Percentiles rank a stretch among this genome's conserved stretches.
These are phyloP conservation scores for Gracilaria domingensis DNA, from an alignment of 23 red algal genomes.

Conservation along the genomic window DNA sequence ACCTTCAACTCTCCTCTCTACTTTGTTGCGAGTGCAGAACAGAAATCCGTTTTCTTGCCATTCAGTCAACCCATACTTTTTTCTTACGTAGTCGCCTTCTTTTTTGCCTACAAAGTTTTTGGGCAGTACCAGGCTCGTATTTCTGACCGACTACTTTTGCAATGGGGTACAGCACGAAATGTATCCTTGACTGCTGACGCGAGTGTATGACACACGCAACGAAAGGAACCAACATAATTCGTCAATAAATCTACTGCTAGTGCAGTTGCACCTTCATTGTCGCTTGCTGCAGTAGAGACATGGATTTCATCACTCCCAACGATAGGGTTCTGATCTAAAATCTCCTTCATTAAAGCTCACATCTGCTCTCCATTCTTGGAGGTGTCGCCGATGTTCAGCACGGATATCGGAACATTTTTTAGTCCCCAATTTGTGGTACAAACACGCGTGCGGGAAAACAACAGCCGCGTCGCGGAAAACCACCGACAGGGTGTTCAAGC, in stretches of 20 bases:
- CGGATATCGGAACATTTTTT: not conserved
- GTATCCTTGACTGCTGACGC: not conserved
- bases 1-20: too few relatives aligned
- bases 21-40: too few relatives aligned
- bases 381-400: not conserved
- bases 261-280: not conserved
- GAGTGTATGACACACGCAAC: not conserved
- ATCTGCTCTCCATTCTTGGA: not conserved
- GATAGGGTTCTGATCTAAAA: not conserved
- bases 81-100: too few relatives aligned
- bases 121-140: too few relatives aligned
- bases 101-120: too few relatives aligned
- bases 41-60: too few relatives aligned
- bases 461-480: too few relatives aligned
- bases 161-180: not conserved
- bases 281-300: not conserved
- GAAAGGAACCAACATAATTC: not conserved
- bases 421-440: too few relatives aligned
- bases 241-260: not conserved
- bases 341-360: not conserved
- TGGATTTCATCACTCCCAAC: not conserved
- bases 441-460: too few relatives aligned
- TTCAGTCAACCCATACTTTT: too few relatives aligned
- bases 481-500: too few relatives aligned
- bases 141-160: too few relatives aligned